Base-by-base conservation (phyloP, 805 yeast genomes). In the Saccharomycopsis oosterbeekiorum region DNA sequence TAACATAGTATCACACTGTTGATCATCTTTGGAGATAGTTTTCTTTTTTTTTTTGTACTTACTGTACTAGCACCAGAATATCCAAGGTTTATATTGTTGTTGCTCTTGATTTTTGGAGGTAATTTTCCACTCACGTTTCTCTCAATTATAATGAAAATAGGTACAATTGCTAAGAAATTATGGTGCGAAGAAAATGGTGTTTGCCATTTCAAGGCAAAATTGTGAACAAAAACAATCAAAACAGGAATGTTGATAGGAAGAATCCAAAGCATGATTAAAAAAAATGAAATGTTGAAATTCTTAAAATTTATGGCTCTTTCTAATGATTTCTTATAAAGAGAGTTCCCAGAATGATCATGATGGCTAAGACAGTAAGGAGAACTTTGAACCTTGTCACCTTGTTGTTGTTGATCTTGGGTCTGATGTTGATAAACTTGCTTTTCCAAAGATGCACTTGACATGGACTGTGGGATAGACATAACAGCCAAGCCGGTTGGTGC, bases 181-280 rank as follows among this genome's bases (percentile, higher is more conserved):
- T 92, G 96, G 70, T 90, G 96, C 0, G 96, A 86, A 5, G 88
- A 82, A 68, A 90, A 90, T 17, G 96, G 91, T 0, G 94, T 88
- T 60, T 78, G 80, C 96, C 96, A 89, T 66, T 79, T 82, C 19
- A 89, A 78, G 1, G 87, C 79, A 62, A 90, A 76, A 68, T 91
- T 88, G 68, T 89, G 96, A 40, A 88, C 74, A 77, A 91, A 90
- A 1, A 91, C 97, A 62, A 90, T 76, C 36, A 91, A 70, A 1
- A 88, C 83, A 0, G 97, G 97, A 0, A 85, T 75, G 67, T 87
- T 87, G 21, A 90, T 83, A 0, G 96, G 96, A 4, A 89, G 72
- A 10, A 89, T 78, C 87, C 96, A 87, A 10, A 88, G 64, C 86
- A 90, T 81, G 60, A 90, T 67, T 68, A 89, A 72, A 36, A 88